These are phyloP conservation scores for Albizia julibrissin DNA, from an alignment of 306 rosid species.

Conservation along the genomic window DNA sequence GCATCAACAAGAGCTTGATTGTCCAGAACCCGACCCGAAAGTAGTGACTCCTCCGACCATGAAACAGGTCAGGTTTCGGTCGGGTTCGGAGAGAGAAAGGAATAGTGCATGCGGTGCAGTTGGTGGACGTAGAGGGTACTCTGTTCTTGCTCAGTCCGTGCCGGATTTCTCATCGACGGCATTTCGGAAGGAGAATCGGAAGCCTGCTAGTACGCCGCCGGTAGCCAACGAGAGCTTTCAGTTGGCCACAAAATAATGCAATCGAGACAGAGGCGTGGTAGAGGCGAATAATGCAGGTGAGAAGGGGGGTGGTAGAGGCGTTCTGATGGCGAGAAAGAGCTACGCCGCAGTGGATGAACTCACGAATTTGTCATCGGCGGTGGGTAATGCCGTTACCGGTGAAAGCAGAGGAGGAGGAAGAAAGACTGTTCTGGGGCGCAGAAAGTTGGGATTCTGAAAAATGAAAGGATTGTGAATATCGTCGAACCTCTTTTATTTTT, in stretches of 20 bases:
- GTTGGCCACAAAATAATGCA: too few relatives aligned
- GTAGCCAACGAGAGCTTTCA: conserved; percentile 42
- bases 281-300: conserved; percentile 66
- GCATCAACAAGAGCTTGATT: background rate
- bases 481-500: background rate
- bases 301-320: conserved; percentile 42
- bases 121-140: conserved; percentile 43
- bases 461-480: background rate
- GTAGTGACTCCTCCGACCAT: conserved; percentile 47
- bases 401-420: conserved; percentile 61
- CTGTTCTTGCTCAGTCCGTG: conserved; percentile 74
- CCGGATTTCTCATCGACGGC: conserved; percentile 66
- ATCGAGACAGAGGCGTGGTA: too few relatives aligned
- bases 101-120: background rate
- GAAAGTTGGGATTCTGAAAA: conserved; percentile 27
- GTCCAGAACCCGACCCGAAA: conserved; percentile 20
- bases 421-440: conserved; percentile 50
- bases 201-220: conserved; percentile 47
- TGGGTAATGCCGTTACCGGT: conserved; percentile 61
- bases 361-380: conserved; percentile 56
- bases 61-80: conserved; percentile 66
- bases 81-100: background rate
- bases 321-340: conserved; percentile 70
- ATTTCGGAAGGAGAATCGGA: conserved; percentile 76
- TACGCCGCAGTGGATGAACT: conserved; percentile 69